phyloP scores from a whole-genome alignment of 805 yeast genomes.

The Barnettozyma sucrosica region DNA sequence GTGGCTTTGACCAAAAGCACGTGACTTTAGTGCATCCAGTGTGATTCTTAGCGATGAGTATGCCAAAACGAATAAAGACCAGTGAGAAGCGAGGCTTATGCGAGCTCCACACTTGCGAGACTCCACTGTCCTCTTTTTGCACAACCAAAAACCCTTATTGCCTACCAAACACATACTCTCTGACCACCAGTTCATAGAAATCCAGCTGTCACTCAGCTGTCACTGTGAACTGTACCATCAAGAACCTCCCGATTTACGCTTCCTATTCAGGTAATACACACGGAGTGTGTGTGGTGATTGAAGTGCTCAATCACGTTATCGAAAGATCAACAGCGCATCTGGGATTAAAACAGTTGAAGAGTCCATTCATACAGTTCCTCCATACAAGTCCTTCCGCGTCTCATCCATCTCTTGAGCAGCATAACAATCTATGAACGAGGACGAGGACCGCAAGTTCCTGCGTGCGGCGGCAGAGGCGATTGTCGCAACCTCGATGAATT shows the following conservation, averaged over 20 bases:
- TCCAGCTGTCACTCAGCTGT: neutral
- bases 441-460: conserved; percentile 50
- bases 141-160: neutral
- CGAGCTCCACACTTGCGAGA: neutral
- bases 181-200: neutral
- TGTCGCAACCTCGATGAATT: conserved; percentile 43
- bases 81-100: neutral
- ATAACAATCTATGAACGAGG: conserved; percentile 11
- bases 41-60: neutral
- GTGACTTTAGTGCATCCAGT: neutral
- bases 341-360: neutral
- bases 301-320: neutral
- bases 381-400: too few species aligned
- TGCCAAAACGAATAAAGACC: neutral
- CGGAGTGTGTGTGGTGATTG: neutral
- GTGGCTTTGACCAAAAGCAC: neutral
- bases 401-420: neutral
- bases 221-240: neutral
- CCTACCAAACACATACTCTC: neutral
- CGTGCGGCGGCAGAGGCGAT: conserved; percentile 58
- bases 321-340: neutral
- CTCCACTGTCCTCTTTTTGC: too few species aligned
- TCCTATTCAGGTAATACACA: neutral
- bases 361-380: neutral
- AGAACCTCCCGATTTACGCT: neutral